These are phyloP conservation scores for Tubosaeta sp. DNA, from an alignment of 768 basidiomycete genomes.

Conservation along the genomic window DNA sequence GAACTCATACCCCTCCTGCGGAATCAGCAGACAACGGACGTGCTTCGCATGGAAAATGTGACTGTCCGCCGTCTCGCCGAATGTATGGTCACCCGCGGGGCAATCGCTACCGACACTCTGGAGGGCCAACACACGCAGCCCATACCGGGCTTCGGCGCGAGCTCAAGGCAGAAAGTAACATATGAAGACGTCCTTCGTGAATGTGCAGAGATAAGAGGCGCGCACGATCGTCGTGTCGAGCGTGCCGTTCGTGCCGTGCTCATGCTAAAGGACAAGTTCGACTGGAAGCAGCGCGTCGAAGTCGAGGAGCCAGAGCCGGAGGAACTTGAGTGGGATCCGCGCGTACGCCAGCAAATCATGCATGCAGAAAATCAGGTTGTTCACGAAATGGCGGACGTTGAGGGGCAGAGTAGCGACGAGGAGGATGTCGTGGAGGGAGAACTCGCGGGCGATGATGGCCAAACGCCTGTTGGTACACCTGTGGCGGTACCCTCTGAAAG, in stretches of 20 bases:
- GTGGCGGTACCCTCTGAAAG: constrained; percentile 12
- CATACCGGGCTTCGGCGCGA: constrained; percentile 6
- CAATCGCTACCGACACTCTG: constrained; percentile 39
- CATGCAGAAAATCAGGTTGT: constrained; percentile 6
- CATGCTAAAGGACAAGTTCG: constrained; percentile 75
- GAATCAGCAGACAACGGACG: constrained; percentile 76
- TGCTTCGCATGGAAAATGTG: constrained; percentile 65
- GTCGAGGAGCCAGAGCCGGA: constrained; percentile 79
- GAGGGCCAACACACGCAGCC: constrained; percentile 34
- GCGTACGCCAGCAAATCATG: constrained; percentile 26
- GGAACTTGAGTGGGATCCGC: constrained; percentile 69
- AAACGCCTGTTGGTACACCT: constrained; percentile 20
- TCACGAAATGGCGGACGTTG: constrained; percentile 23
- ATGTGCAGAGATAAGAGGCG: constrained; percentile 60
- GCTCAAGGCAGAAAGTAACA: constrained; percentile 23
- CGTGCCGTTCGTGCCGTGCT: constrained; percentile 75
- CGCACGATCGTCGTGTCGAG: constrained; percentile 73
- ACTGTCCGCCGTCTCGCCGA: constrained; percentile 67
- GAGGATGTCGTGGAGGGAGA: constrained; percentile 37
- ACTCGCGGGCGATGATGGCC: constrained; percentile 29
- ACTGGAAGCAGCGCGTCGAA: constrained; percentile 78
- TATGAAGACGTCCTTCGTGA: constrained; percentile 63
- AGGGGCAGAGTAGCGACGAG: constrained; percentile 35
- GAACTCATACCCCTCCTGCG: constrained; percentile 71
- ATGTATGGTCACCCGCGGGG: constrained; percentile 59